Percentiles rank a stretch among this genome's conserved stretches.
These are phyloP conservation scores for Penicillium sp. DNA, from an alignment of 2,329 filamentous ascomycete species.

Conservation along the genomic window DNA sequence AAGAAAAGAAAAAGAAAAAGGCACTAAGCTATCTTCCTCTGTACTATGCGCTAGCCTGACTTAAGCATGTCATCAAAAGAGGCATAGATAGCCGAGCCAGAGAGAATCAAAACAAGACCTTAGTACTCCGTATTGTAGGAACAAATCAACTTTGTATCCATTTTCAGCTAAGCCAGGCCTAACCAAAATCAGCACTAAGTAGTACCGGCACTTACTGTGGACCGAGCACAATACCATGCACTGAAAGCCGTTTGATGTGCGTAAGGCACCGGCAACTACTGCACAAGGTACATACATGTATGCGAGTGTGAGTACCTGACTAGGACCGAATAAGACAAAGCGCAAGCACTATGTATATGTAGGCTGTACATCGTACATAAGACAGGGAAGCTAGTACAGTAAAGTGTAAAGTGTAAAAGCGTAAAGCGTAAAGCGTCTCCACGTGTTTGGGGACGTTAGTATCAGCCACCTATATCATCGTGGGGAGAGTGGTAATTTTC, in stretches of 20 bases:
- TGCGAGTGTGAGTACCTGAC: constrained; percentile 1
- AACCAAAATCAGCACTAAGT: not conserved
- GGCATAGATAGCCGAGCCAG: not conserved
- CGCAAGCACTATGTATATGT: not conserved
- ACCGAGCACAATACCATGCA: not conserved
- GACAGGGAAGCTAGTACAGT: not conserved
- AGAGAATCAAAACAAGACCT: not conserved
- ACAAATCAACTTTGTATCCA: not conserved
- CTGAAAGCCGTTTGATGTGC: not conserved
- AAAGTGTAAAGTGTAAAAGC: not conserved
- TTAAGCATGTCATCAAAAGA: not conserved
- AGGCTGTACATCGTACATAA: not conserved
- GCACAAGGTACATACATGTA: not conserved
- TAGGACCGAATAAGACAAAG: not conserved
- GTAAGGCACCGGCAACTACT: not conserved
- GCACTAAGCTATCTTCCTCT: not conserved
- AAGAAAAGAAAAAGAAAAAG: not conserved
- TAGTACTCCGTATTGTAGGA: not conserved
- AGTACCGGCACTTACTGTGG: not conserved
- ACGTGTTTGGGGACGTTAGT: constrained; percentile 2
- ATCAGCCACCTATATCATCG: constrained; percentile 10
- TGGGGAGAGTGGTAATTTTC: not conserved
- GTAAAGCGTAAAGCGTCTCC: not conserved
- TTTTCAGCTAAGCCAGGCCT: not conserved
- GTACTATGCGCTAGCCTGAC: not conserved